These are phyloP conservation scores for Daedaleopsis sinensis DNA, from an alignment of 768 basidiomycete genomes.

Conservation along the genomic window DNA sequence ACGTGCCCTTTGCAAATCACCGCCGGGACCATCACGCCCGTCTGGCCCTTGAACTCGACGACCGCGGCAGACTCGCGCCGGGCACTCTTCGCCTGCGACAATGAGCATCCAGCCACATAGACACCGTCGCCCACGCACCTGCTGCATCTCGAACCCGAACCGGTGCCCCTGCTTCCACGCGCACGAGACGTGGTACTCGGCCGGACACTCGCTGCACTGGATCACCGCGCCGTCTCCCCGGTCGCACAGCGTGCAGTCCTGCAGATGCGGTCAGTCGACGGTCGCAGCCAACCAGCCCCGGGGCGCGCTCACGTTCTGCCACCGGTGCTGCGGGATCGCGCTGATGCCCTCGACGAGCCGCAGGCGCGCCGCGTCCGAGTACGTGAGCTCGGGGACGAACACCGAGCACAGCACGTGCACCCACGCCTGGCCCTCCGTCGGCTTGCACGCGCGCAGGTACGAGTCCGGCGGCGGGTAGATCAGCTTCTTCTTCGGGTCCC, in stretches of 20 bases:
- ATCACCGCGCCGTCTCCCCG: constrained; percentile 77
- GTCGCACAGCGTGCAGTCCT: constrained; percentile 81
- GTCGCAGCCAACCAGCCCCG: background rate
- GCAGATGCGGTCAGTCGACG: constrained; percentile 17
- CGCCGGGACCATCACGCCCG: constrained; percentile 78
- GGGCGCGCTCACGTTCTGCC: constrained; percentile 63
- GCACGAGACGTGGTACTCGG: constrained; percentile 86
- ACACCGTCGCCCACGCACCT: constrained; percentile 48
- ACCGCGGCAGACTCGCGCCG: constrained; percentile 66
- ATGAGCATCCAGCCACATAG: background rate
- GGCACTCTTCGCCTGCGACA: constrained; percentile 70
- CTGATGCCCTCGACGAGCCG: constrained; percentile 87
- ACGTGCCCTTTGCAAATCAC: constrained; percentile 80
- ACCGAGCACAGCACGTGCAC: constrained; percentile 88
- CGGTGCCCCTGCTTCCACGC: constrained; percentile 84
- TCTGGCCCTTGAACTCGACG: constrained; percentile 76
- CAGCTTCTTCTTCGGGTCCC: constrained; percentile 51
- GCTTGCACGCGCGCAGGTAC: constrained; percentile 80
- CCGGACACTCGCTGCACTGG: constrained; percentile 80
- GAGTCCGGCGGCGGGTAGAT: constrained; percentile 56
- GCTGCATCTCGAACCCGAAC: constrained; percentile 92
- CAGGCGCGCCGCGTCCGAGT: constrained; percentile 73
- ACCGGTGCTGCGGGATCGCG: constrained; percentile 67
- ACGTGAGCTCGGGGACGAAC: constrained; percentile 84
- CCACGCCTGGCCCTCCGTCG: constrained; percentile 94